phyloP scores from a whole-genome alignment of 768 basidiomycete genomes.

The Fomitopsis serialis region DNA sequence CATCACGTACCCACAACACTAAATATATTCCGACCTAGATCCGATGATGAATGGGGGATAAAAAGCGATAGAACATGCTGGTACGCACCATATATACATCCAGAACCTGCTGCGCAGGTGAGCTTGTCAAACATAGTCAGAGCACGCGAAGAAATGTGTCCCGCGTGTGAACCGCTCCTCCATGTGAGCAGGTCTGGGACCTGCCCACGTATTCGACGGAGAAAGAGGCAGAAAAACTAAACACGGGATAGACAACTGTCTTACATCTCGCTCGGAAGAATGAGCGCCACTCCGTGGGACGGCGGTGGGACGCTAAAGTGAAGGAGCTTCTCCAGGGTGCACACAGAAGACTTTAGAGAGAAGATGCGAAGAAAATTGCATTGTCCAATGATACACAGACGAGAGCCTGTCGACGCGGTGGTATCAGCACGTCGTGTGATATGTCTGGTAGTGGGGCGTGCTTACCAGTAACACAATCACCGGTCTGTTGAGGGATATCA shows the following conservation, averaged over 20 bases:
- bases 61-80: not conserved
- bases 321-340: slow-evolving; percentile 41
- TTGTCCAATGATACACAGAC: slow-evolving; percentile 33
- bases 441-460: slow-evolving; percentile 14
- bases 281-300: slow-evolving; percentile 68
- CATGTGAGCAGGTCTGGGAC: slow-evolving; percentile 22
- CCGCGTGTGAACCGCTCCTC: slow-evolving; percentile 48
- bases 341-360: not conserved
- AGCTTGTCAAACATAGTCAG: not conserved
- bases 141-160: slow-evolving; percentile 28
- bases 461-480: slow-evolving; percentile 32
- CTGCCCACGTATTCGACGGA: slow-evolving; percentile 19
- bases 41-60: not conserved
- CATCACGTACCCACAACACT: not conserved
- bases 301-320: slow-evolving; percentile 83
- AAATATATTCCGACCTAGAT: not conserved
- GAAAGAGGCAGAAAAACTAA: slow-evolving; percentile 39
- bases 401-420: slow-evolving; percentile 9
- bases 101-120: not conserved
- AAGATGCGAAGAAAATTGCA: slow-evolving; percentile 16
- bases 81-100: slow-evolving; percentile 13
- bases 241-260: slow-evolving; percentile 23
- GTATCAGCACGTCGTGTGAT: not conserved
- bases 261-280: slow-evolving; percentile 76
- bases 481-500: slow-evolving; percentile 30